Percentiles rank a stretch among this genome's conserved stretches.
phyloP scores from a whole-genome alignment of 345 rosid species.

The Dipteronia dyeriana region DNA sequence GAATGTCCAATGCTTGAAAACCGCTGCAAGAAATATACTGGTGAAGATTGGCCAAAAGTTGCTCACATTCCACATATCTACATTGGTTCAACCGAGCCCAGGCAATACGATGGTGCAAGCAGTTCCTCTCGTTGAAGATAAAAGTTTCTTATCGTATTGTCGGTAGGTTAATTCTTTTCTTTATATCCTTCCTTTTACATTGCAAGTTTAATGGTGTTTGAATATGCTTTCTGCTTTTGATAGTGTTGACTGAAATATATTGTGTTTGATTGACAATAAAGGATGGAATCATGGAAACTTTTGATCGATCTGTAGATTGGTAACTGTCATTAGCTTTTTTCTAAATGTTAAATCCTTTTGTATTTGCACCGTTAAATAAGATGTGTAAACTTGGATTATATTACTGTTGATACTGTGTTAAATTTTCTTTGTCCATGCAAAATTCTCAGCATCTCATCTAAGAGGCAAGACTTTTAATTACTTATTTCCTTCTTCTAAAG shows the following conservation, averaged over 20 bases:
- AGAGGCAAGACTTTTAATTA: background rate
- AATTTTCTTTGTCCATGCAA: background rate
- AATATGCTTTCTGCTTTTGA: too few species aligned
- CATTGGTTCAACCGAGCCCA: too few species aligned
- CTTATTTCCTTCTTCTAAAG: background rate
- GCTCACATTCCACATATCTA: background rate
- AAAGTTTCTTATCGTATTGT: background rate
- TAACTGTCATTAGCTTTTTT: background rate
- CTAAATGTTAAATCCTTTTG: background rate
- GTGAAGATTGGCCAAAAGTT: conserved; percentile 24
- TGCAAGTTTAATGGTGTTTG: background rate
- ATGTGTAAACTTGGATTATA: background rate
- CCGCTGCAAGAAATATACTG: background rate
- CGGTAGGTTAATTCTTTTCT: background rate
- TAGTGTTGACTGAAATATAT: background rate
- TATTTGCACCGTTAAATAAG: background rate
- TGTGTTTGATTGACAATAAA: background rate
- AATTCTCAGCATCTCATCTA: background rate
- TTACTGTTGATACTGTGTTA: background rate
- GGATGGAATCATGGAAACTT: too few species aligned
- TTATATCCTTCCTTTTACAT: too few species aligned
- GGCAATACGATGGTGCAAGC: too few species aligned
- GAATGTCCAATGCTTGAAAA: conserved; percentile 24
- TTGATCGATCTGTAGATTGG: background rate
- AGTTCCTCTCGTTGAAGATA: background rate